Conservation (phyloP, 176 grass and related monocot genomes). For the Tuctoria greenei region DNA sequence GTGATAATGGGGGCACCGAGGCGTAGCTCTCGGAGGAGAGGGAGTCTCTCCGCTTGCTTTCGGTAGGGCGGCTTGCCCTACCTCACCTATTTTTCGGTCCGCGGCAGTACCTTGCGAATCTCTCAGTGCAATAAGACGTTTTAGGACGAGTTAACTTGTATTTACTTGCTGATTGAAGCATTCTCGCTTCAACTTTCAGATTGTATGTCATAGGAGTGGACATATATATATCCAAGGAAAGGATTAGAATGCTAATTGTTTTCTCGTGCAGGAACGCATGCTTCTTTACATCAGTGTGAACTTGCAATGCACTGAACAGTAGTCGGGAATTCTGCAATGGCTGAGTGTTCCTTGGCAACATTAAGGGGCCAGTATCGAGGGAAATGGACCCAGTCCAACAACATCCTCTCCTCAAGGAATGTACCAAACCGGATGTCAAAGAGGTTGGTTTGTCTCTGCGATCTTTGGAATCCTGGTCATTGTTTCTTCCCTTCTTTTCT, state of each 20-base stretch:
- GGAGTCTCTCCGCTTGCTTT: background rate
- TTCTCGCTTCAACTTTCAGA: background rate
- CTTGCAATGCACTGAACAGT: constrained; percentile 27
- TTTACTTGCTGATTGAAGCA: background rate
- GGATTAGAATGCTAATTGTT: background rate
- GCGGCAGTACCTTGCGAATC: background rate
- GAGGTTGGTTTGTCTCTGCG: constrained; percentile 37
- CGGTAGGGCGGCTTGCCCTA: background rate
- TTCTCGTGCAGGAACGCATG: constrained; percentile 11
- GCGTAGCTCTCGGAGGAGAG: too few relatives aligned
- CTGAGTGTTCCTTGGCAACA: constrained; percentile 53
- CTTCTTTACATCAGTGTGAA: background rate
- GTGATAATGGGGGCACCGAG: too few relatives aligned
- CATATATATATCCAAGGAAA: too few relatives aligned
- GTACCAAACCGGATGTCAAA: constrained; percentile 17
- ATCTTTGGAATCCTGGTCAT: background rate
- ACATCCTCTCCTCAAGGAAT: constrained; percentile 25
- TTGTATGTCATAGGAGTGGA: background rate
- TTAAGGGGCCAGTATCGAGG: constrained; percentile 40
- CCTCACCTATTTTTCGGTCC: background rate
- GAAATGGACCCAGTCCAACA: constrained; percentile 34
- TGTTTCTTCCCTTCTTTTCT: background rate
- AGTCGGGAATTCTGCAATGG: constrained; percentile 37
- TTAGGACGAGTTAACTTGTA: background rate
- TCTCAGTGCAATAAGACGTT: background rate